Base-by-base conservation (phyloP, 768 basidiomycete species). In the Termitomyces sp. region DNA sequence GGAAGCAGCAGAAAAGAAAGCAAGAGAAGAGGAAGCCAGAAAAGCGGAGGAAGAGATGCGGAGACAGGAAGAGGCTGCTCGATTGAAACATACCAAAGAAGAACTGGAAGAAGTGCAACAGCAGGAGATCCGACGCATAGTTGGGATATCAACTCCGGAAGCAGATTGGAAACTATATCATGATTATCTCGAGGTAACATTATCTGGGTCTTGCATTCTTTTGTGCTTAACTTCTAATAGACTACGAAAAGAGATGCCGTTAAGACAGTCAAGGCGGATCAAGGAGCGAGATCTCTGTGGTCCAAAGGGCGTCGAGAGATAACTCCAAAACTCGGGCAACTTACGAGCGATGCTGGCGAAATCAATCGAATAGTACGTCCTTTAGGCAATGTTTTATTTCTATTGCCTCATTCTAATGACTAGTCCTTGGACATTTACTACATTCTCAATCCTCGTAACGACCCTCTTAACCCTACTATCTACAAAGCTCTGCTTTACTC, bases 251-350 rank as follows among this genome's bases (percentile, higher is more conserved):
- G 73, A 2, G 81, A 84, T 35, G 75, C 82, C 26, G 82, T 92
- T 76, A 80, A 76, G 50, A 65, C 70, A 38, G 84, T 94, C 59
- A 94, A 93, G 69, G 69, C 67, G 3, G 70, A 86, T 64, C 75
- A 79, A 48, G 69, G 69, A 6, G 65, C 78, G 57, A 89, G 85
- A 68, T 72, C 84, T 12, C 72, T 77, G 28, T 92, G 89, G 85
- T 83, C 78, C 53, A 79, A 78, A 52, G 76, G 80, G 51, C 85
- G 93, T 26, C 83, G 94, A 46, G 80, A 86, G 65, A 91, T 96
- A 50, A 92, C 85, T 3, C 90, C 91, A 30, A 93, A 89, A 70
- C 85, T 96, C 48, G 92, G 92, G 8, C 93, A 94, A 68, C 71
- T 96, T 26, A 94, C 91, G 6, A 87, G 89, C 60, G 88, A 92